Base-by-base conservation (phyloP, 73 alveolate species). In the Paramecium tetraurelia region DNA sequence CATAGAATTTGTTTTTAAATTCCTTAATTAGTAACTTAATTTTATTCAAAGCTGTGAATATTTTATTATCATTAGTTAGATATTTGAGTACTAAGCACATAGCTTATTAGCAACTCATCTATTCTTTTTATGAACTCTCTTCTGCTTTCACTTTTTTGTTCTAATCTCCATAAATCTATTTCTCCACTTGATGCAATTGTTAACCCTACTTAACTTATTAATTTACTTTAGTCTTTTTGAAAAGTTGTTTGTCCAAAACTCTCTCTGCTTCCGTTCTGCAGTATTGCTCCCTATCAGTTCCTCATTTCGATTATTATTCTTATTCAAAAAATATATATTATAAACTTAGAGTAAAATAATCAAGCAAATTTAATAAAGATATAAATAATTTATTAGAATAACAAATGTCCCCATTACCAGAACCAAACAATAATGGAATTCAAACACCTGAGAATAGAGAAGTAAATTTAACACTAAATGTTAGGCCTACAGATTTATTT, bases 381-480 rank as follows among this genome's bases (percentile, higher is more conserved):
- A 72, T 33, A 36, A 36, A 36, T 70, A 70, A 31, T 70, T 70
- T 70, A 18, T 27, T 36, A 72, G 33, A 72, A 36, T 36, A 36
- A 11, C 46, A 20, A 20, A 72, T 72, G 86, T 72, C 86, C 31
- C 86, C 86, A 70, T 33, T 70, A 33, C 86, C 86, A 70, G 86
- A 70, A 33, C 86, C 86, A 36, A 12, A 31, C 8, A 40, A 33
- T 36, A 29, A 35, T 36, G 18, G 21, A 12, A 43, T 43, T 31
- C 7, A 72, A 72, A 7, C 86, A 35, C 68, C 86, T 12, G 86
- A 72, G 59, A 36, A 72, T 21, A 72, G 18, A 38, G 86, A 72
- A n/a, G 86, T 31, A 36, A 72, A 5, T 35, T 18, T 14, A 5
- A 29, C 5, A 36, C 5, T 3, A 4, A 14, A 72, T 72, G n/a